phyloP scores from a whole-genome alignment of 1,284 basidiomycete genomes.

The Tranzscheliella williamsii region DNA sequence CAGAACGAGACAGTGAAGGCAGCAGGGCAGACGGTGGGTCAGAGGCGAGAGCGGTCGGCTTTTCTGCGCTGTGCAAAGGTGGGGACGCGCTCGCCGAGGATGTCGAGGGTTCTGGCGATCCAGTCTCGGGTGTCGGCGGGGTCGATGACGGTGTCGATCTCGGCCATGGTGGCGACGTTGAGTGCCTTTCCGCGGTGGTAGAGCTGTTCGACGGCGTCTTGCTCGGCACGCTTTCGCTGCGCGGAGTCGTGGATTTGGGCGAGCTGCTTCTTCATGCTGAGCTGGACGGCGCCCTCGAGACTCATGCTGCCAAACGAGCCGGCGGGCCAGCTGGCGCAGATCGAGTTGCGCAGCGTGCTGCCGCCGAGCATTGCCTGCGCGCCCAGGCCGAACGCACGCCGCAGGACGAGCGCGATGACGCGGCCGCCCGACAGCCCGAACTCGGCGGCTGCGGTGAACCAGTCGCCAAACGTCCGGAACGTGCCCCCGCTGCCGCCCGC shows the following conservation, averaged over 20 bases:
- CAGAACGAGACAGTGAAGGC: too few species aligned
- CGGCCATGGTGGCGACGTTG: constrained; percentile 32
- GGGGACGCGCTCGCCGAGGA: constrained; percentile 1
- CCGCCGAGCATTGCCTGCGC: constrained; percentile 44
- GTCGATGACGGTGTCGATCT: constrained; percentile 47
- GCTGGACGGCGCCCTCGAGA: constrained; percentile 40
- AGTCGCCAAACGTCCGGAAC: constrained; percentile 39
- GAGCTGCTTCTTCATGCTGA: constrained; percentile 41
- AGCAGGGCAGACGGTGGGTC: too few species aligned
- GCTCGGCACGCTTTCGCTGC: constrained; percentile 16
- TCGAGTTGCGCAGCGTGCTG: constrained; percentile 19
- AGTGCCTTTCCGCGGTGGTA: constrained; percentile 31
- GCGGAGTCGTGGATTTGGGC: constrained; percentile 12
- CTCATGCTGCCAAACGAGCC: constrained; percentile 33
- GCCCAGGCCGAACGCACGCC: constrained; percentile 41
- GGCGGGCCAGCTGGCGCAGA: constrained; percentile 34
- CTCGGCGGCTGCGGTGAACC: constrained; percentile 30
- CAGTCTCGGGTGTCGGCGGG: constrained; percentile 41
- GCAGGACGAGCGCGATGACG: constrained; percentile 21
- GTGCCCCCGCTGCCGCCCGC: constrained; percentile 13
- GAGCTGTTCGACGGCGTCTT: constrained; percentile 17
- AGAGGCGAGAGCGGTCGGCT: too few species aligned
- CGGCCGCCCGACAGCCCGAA: constrained; percentile 26
- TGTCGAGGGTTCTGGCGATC: constrained; percentile 3
- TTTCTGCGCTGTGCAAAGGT: not conserved